These are phyloP conservation scores for Cadophora malorum DNA, from an alignment of 2,329 filamentous ascomycete genomes.

Conservation along the genomic window DNA sequence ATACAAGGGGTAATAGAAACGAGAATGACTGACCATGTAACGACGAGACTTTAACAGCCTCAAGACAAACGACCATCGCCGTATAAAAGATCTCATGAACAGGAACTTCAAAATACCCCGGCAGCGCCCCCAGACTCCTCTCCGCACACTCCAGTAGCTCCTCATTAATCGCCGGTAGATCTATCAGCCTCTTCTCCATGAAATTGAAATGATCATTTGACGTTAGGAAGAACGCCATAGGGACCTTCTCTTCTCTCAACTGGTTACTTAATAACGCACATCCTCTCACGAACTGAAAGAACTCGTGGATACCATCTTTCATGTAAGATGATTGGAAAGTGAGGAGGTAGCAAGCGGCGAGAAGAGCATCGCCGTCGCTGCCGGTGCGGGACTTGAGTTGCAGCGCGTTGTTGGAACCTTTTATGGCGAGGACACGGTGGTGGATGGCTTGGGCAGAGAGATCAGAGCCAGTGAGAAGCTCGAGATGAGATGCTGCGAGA, in stretches of 20 bases:
- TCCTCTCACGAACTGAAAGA: constrained; percentile 65
- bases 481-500: constrained; percentile 70
- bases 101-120: constrained; percentile 49
- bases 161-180: constrained; percentile 53
- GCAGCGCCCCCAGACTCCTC: constrained; percentile 51
- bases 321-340: constrained; percentile 64
- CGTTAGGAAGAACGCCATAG: constrained; percentile 57
- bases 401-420: constrained; percentile 63
- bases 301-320: constrained; percentile 64
- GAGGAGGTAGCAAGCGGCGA: constrained; percentile 65
- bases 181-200: constrained; percentile 54
- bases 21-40: constrained; percentile 36
- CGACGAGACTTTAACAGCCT: constrained; percentile 38
- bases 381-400: constrained; percentile 49
- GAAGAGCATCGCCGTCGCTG: constrained; percentile 64
- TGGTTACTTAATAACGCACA: constrained; percentile 61
- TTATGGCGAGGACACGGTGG: constrained; percentile 70
- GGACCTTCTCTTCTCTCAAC: constrained; percentile 56
- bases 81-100: constrained; percentile 56
- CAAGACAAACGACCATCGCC: constrained; percentile 53
- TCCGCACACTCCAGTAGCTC: constrained; percentile 56
- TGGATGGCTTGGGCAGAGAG: constrained; percentile 57
- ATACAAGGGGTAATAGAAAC: too few species aligned
- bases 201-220: constrained; percentile 50
- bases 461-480: constrained; percentile 51